A percentile compares a stretch with the other conserved stretches of the same genome.
Evolutionary conservation across 495 filamentous ascomycete species (phyloP).

Genomic region (Penicillium desertorum): DNA sequence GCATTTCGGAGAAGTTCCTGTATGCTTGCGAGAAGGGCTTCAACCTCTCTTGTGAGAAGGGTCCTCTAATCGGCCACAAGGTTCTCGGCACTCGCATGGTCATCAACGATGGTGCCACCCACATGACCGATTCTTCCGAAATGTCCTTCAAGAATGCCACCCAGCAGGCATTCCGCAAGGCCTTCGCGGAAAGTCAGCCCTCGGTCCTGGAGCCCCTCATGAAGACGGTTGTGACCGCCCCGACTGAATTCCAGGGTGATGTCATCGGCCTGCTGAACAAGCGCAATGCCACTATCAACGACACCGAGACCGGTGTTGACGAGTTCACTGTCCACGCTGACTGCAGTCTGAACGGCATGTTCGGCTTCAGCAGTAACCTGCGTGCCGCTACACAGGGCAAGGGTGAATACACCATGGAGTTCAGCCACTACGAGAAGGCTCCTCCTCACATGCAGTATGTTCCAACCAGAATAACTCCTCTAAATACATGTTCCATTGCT

Average conservation of each 20-base stretch:
- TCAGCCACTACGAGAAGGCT: slow-evolving; percentile 87
- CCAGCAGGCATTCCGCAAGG: slow-evolving; percentile 95
- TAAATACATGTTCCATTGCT: slow-evolving; percentile 12
- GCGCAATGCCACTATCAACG: slow-evolving; percentile 89
- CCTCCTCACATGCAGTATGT: slow-evolving; percentile 87
- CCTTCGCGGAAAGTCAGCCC: slow-evolving; percentile 75
- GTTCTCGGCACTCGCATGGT: slow-evolving; percentile 90
- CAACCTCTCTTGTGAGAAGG: slow-evolving; percentile 77
- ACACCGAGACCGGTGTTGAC: slow-evolving; percentile 91
- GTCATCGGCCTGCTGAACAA: slow-evolving; percentile 95
- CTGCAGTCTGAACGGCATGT: slow-evolving; percentile 94
- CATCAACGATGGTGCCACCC: slow-evolving; percentile 94
- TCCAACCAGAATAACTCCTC: background rate
- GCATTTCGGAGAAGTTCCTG: slow-evolving; percentile 94
- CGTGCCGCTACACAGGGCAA: slow-evolving; percentile 96
- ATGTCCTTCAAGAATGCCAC: slow-evolving; percentile 97
- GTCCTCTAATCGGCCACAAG: slow-evolving; percentile 89
- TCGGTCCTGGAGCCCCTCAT: slow-evolving; percentile 92
- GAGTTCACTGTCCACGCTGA: slow-evolving; percentile 95
- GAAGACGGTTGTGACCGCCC: slow-evolving; percentile 95
- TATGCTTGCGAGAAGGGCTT: slow-evolving; percentile 97
- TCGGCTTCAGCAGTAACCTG: slow-evolving; percentile 88
- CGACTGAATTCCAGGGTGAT: slow-evolving; percentile 97
- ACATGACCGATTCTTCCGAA: slow-evolving; percentile 98
- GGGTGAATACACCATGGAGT: slow-evolving; percentile 99